Evolutionary conservation across 208 protist species (phyloP), one percentile per base, ranked within the genome.

Genomic region (Crithidia thermophila): DNA sequence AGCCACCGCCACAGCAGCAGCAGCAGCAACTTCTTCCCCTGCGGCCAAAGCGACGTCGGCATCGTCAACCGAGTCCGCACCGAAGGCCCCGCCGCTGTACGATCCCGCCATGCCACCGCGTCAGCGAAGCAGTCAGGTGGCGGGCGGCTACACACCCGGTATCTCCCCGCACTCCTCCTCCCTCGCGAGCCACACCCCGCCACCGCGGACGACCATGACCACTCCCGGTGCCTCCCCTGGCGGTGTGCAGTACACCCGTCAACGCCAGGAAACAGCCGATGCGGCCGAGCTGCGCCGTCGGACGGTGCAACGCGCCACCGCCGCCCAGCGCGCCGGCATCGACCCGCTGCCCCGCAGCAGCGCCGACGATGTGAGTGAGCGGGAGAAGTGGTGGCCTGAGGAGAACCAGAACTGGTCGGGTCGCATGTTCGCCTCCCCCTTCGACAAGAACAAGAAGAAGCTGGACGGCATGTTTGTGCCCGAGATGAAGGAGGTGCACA

Each of bases 401-500:
- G 89, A 86, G 60, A 85, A 86, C 53, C 77, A 82, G 55, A 80
- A 84, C 43, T 90, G 84, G 84, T 82, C 79, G 37, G 86, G 84
- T 3, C 77, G 69, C 50, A 94, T 92, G 86, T 90, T 90, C 55
- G 71, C 75, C 34, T 86, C 81, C 4, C 61, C 74, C 4, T 85
- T 86, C 39, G 85, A 95, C 68, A 82, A 82, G 53, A 90, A 93
- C 69, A 93, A 88, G 58, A 80, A 84, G 65, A 85, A 81, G 64
- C 47, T 82, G 20, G 87, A 95, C 43, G 90, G 90, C 55, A 93
- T 95, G 87, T 87, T 83, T 63, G 87, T 93, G 67, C 87, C 87
- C 2, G 87, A 95, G 73, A 28, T 95, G 59, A 93, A 85, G 76
- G 76, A 88, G 51, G 76, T 90, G 25, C 58, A 61, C 13, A 75